Percentiles rank a stretch among this genome's conserved stretches.
Evolutionary conservation across 495 filamentous ascomycete species (phyloP).

Genomic region (Hamigera avellanea): DNA sequence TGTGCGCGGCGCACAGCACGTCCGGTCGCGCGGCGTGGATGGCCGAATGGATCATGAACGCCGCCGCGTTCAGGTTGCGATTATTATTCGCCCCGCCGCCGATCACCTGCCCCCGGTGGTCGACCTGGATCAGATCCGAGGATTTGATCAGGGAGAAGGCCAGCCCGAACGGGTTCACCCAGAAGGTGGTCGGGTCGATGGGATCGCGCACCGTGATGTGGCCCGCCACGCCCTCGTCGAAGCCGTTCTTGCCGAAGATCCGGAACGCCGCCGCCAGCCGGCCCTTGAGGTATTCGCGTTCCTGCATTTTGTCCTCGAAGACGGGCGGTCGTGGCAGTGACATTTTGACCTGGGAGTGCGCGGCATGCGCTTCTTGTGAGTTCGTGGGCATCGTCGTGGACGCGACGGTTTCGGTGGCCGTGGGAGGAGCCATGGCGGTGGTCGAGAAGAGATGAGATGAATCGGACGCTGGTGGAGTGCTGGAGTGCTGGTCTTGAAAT

Average conservation of each 20-base stretch:
- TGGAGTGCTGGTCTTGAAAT: too few species aligned
- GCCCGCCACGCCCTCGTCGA: constrained; percentile 51
- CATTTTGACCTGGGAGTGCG: too few species aligned
- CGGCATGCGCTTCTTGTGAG: too few species aligned
- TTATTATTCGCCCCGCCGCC: constrained; percentile 45
- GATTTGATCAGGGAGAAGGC: constrained; percentile 58
- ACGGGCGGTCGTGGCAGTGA: constrained; percentile 17
- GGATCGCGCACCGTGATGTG: constrained; percentile 58
- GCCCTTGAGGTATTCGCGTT: constrained; percentile 55
- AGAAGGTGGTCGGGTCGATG: constrained; percentile 56
- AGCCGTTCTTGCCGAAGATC: constrained; percentile 58
- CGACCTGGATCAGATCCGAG: constrained; percentile 61
- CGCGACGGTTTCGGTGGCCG: too few species aligned
- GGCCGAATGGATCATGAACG: constrained; percentile 56
- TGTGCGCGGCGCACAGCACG: constrained; percentile 60
- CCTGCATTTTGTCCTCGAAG: constrained; percentile 49
- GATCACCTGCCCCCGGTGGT: constrained; percentile 52
- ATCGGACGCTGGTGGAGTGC: too few species aligned
- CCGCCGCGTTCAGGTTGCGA: constrained; percentile 54
- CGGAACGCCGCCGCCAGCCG: constrained; percentile 55
- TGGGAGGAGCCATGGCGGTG: too few species aligned
- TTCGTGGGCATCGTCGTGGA: too few species aligned
- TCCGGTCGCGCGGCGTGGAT: constrained; percentile 63
- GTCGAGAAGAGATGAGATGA: too few species aligned
- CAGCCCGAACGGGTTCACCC: constrained; percentile 73